Percentiles rank a stretch among this genome's conserved stretches.
These are phyloP conservation scores for Euphrasia arctica DNA, from an alignment of 305 asterid species.

Conservation along the genomic window DNA sequence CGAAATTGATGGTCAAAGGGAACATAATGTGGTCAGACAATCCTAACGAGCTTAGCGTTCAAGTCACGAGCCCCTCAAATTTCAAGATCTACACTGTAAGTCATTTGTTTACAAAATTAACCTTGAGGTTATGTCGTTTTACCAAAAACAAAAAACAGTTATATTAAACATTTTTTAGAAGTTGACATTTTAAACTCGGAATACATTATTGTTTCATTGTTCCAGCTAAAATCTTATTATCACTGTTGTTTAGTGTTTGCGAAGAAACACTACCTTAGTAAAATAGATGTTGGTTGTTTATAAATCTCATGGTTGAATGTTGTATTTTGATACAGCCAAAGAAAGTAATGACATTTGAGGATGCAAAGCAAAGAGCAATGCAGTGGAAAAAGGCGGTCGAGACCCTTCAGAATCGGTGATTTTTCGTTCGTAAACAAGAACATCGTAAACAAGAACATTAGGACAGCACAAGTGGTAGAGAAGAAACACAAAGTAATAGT, in stretches of 20 bases:
- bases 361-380: constrained; percentile 74
- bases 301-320: background rate
- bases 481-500: background rate
- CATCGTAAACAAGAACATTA: no score
- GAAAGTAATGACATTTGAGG: constrained; percentile 83
- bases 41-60: constrained; percentile 84
- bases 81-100: constrained; percentile 95
- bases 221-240: no score
- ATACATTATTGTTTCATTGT: no score
- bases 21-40: constrained; percentile 92
- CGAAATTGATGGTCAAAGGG: constrained; percentile 78
- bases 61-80: constrained; percentile 73
- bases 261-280: no score
- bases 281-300: no score
- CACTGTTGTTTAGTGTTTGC: no score
- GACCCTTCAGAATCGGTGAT: constrained; percentile 73
- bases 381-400: constrained; percentile 98
- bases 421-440: constrained; percentile 3
- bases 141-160: no score
- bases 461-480: no score
- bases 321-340: constrained; percentile 58
- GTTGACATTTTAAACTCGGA: no score
- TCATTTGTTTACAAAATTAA: constrained; percentile 9
- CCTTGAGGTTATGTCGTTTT: no score
- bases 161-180: no score